A percentile compares a stretch with the other conserved stretches of the same genome.
These are phyloP conservation scores for Castanea crenata DNA, from an alignment of 306 rosid species.

Conservation along the genomic window DNA sequence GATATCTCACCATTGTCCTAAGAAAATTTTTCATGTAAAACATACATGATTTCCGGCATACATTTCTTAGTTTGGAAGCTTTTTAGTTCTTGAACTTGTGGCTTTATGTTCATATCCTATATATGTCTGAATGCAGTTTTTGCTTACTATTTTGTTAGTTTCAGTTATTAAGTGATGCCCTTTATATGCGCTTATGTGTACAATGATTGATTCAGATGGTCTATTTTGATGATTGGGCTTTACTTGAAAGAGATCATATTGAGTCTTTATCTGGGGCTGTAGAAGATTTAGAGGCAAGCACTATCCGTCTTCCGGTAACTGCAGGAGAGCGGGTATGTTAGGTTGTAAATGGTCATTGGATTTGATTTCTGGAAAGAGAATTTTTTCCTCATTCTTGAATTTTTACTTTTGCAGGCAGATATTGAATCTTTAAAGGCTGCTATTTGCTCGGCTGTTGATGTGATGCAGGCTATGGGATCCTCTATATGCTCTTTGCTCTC, in stretches of 20 bases:
- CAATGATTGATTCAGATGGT: conserved; percentile 59
- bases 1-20: not conserved
- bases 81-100: not conserved
- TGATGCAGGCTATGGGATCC: conserved; percentile 88
- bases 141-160: not conserved
- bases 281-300: conserved; percentile 89
- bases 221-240: conserved; percentile 83
- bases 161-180: conserved; percentile 6
- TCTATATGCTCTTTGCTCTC: conserved; percentile 71
- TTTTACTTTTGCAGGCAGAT: conserved; percentile 65
- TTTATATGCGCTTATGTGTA: conserved; percentile 30
- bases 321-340: conserved; percentile 81
- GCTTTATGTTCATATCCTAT: not conserved
- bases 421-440: conserved; percentile 78
- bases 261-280: conserved; percentile 80
- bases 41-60: not conserved
- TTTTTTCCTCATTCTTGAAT: conserved; percentile 9
- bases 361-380: conserved; percentile 21
- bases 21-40: not conserved
- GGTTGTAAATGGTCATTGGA: conserved; percentile 4
- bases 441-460: conserved; percentile 84
- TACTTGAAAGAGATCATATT: conserved; percentile 69
- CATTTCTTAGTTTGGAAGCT: not conserved
- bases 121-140: not conserved
- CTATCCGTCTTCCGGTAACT: conserved; percentile 87